A percentile compares a stretch with the other conserved stretches of the same genome.
Evolutionary conservation across 2,329 filamentous ascomycete species (phyloP).

Genomic region (Alternaria consortialis): DNA sequence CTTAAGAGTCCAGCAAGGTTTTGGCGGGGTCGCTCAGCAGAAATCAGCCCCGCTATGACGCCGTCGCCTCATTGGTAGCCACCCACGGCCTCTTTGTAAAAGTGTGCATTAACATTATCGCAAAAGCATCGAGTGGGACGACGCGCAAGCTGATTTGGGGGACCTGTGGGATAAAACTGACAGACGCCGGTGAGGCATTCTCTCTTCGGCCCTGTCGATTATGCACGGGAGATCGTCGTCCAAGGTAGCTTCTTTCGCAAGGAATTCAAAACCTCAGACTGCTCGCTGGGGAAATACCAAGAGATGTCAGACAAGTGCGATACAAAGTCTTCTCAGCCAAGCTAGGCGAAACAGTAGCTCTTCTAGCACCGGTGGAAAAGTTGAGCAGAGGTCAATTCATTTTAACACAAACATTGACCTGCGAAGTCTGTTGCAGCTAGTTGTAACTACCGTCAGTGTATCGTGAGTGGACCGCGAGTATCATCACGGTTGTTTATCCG

Average conservation of each 20-base stretch:
- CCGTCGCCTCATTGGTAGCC: slow-evolving; percentile 32
- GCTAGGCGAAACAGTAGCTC: slow-evolving; percentile 1
- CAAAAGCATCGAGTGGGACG: slow-evolving; percentile 24
- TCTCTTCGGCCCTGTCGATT: background rate
- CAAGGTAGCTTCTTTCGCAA: slow-evolving; percentile 2
- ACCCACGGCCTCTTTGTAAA: slow-evolving; percentile 30
- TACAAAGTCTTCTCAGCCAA: background rate
- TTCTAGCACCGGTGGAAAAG: background rate
- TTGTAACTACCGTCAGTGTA: background rate
- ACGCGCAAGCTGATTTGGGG: slow-evolving; percentile 3
- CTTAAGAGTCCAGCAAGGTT: slow-evolving; percentile 32
- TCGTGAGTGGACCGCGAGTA: background rate
- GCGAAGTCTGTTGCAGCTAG: background rate
- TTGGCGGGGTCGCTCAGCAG: slow-evolving; percentile 36
- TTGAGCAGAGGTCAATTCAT: background rate
- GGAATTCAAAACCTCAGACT: background rate
- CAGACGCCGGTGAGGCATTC: slow-evolving; percentile 5
- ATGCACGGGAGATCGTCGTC: slow-evolving; percentile 17
- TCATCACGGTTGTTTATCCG: background rate
- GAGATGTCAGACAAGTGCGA: background rate
- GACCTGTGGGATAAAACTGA: background rate
- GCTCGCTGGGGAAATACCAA: background rate
- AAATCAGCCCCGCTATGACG: slow-evolving; percentile 35
- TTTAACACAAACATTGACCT: background rate
- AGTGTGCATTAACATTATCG: slow-evolving; percentile 35